Percentiles rank a stretch among this genome's conserved stretches.
Conservation (phyloP, 2,329 filamentous ascomycete species). For the Juglanconis oblonga region DNA sequence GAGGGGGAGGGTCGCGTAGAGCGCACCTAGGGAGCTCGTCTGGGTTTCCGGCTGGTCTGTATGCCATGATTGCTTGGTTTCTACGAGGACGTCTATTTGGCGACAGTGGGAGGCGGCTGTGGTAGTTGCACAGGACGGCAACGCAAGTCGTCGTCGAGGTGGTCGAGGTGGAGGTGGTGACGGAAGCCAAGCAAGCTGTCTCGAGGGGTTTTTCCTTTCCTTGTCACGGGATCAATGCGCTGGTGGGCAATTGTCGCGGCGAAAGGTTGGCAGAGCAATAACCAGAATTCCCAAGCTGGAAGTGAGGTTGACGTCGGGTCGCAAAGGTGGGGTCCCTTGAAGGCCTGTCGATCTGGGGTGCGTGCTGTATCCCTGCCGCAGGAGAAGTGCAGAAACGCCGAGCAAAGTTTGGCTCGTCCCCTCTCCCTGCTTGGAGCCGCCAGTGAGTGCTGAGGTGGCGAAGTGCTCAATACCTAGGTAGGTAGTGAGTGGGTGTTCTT, state of each 20-base stretch:
- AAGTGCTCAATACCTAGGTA: no score
- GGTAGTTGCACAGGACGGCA: conserved; percentile 8
- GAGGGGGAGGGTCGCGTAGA: conserved; percentile 6
- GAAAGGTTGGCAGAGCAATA: background rate
- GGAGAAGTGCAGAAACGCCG: no score
- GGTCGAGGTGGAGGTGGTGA: background rate
- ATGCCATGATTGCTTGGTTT: conserved; percentile 65
- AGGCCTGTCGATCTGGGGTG: background rate
- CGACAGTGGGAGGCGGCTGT: background rate
- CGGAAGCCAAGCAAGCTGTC: background rate
- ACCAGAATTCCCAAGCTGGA: conserved; percentile 9
- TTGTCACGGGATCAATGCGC: no score
- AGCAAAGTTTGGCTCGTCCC: no score
- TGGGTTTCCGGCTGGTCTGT: conserved; percentile 88
- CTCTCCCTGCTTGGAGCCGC: background rate
- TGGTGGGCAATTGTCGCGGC: background rate
- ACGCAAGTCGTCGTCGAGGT: background rate
- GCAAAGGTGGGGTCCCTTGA: background rate
- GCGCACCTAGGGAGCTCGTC: conserved; percentile 88
- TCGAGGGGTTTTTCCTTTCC: background rate
- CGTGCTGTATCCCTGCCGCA: background rate
- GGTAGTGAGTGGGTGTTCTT: background rate
- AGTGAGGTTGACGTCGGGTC: background rate
- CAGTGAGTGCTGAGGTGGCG: no score
- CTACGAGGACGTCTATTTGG: background rate